Evolutionary conservation across 164 flowering plant genomes (phyloP).

Genomic region (Platanus orientalis): DNA sequence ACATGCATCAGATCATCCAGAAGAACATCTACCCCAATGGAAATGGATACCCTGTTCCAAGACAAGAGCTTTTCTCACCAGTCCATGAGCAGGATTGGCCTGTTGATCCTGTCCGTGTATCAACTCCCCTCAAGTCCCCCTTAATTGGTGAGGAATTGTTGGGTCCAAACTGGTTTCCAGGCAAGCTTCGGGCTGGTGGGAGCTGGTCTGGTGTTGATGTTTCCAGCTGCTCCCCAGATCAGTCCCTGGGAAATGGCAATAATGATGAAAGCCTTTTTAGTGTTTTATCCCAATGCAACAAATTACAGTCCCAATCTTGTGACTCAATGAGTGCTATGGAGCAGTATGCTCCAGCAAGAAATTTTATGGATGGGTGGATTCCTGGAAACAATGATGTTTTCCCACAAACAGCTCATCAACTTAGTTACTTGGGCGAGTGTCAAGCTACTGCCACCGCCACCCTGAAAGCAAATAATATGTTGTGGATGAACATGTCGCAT

Average conservation of each 20-base stretch:
- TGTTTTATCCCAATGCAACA: slow-evolving; percentile 56
- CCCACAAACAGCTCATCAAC: slow-evolving; percentile 36
- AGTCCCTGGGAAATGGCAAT: slow-evolving; percentile 33
- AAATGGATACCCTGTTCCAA: slow-evolving; percentile 31
- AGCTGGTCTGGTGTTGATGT: slow-evolving; percentile 46
- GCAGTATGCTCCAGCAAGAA: slow-evolving; percentile 38
- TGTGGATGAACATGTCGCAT: slow-evolving; percentile 56
- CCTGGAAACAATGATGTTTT: slow-evolving; percentile 29
- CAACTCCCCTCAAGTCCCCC: slow-evolving; percentile 36
- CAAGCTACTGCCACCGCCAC: slow-evolving; percentile 28
- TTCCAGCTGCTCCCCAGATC: slow-evolving; percentile 25
- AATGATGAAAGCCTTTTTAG: slow-evolving; percentile 61
- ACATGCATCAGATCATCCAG: slow-evolving; percentile 36
- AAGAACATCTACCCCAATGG: slow-evolving; percentile 42
- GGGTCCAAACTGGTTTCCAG: slow-evolving; percentile 50
- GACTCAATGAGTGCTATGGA: slow-evolving; percentile 28
- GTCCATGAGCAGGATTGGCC: slow-evolving; percentile 49
- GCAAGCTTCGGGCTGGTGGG: slow-evolving; percentile 37
- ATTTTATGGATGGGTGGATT: slow-evolving; percentile 29
- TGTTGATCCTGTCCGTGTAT: slow-evolving; percentile 26
- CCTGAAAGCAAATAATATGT: slow-evolving; percentile 34
- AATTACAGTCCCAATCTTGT: slow-evolving; percentile 29
- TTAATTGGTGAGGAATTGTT: slow-evolving; percentile 28
- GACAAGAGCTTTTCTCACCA: slow-evolving; percentile 39
- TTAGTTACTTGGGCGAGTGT: slow-evolving; percentile 39